Percentiles rank a stretch among this genome's conserved stretches.
Evolutionary conservation across 495 filamentous ascomycete species (phyloP).

Genomic region (Neurospora pannonica): DNA sequence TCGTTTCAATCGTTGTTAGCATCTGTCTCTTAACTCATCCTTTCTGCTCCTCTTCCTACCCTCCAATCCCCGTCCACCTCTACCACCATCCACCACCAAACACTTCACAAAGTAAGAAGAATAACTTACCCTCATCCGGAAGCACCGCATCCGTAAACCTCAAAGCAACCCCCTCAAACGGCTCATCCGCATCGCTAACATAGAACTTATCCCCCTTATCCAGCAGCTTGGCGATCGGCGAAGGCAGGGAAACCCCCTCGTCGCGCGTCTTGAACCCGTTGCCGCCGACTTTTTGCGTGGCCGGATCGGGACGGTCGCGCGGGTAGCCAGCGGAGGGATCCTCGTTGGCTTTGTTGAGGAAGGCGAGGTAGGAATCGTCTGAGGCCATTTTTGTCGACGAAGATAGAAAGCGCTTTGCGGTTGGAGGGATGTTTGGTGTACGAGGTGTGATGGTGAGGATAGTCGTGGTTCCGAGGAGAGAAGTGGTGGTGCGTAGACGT

Average conservation of each 20-base stretch:
- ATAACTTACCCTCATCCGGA: slow-evolving; percentile 53
- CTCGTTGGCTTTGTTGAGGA: slow-evolving; percentile 76
- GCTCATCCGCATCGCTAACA: slow-evolving; percentile 73
- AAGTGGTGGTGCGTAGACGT: too few species aligned
- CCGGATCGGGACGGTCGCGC: background rate
- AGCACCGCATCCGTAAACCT: slow-evolving; percentile 47
- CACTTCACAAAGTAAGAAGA: slow-evolving; percentile 7
- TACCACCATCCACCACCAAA: background rate
- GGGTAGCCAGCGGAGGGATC: slow-evolving; percentile 45
- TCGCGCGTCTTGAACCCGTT: slow-evolving; percentile 42
- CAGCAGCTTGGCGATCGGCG: slow-evolving; percentile 37
- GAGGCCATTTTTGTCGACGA: slow-evolving; percentile 61
- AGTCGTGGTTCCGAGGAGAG: too few species aligned
- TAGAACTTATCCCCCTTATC: slow-evolving; percentile 51
- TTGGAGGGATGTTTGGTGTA: too few species aligned
- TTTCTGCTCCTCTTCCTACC: background rate
- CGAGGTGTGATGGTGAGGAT: background rate
- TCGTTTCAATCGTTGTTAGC: slow-evolving; percentile 2
- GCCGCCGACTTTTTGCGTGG: background rate
- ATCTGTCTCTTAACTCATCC: slow-evolving; percentile 8
- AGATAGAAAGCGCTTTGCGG: too few species aligned
- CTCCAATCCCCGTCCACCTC: background rate
- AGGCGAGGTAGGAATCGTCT: slow-evolving; percentile 71
- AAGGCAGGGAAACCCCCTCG: slow-evolving; percentile 43
- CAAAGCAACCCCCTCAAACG: slow-evolving; percentile 66